phyloP scores from a whole-genome alignment of 2,329 filamentous ascomycete genomes.

The Harringtonia lauricola region DNA sequence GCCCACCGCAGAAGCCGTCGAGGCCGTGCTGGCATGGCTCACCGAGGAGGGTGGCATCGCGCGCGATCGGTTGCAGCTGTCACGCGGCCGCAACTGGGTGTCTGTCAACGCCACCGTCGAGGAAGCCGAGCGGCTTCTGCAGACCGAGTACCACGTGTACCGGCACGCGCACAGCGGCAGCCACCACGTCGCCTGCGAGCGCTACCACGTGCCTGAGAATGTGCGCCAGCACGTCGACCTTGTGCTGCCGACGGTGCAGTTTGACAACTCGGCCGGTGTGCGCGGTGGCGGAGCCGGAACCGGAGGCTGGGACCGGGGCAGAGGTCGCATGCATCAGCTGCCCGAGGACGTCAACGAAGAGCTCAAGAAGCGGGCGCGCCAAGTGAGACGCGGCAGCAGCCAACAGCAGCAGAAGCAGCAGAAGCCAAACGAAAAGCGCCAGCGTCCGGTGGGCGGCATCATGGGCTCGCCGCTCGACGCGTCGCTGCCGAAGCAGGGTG shows the following conservation, averaged over 20 bases:
- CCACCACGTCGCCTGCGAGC: conserved; percentile 28
- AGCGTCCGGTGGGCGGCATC: conserved; percentile 15
- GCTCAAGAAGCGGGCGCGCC: conserved; percentile 17
- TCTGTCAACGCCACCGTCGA: conserved; percentile 41
- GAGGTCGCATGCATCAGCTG: conserved; percentile 14
- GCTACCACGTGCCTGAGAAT: conserved; percentile 27
- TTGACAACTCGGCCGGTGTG: conserved; percentile 14
- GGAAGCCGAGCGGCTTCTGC: conserved; percentile 41
- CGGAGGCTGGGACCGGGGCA: conserved; percentile 14
- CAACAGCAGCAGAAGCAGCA: not conserved
- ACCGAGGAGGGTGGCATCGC: conserved; percentile 34
- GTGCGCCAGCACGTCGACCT: conserved; percentile 26
- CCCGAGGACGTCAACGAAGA: conserved; percentile 13
- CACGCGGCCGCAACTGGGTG: conserved; percentile 40
- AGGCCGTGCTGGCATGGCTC: conserved; percentile 43
- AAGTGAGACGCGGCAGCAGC: too few species aligned
- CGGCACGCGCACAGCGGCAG: conserved; percentile 24
- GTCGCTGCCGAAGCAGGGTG: conserved; percentile 20
- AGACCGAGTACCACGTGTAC: conserved; percentile 41
- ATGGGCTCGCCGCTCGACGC: conserved; percentile 16
- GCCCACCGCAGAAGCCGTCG: conserved; percentile 30
- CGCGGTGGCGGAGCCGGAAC: not conserved
- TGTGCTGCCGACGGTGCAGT: conserved; percentile 28
- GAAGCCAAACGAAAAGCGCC: not conserved
- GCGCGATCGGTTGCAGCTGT: conserved; percentile 33